Percentiles rank a stretch among this genome's conserved stretches.
phyloP scores from a whole-genome alignment of 2,329 filamentous ascomycete genomes.

The Herpomyces periplanetae region DNA sequence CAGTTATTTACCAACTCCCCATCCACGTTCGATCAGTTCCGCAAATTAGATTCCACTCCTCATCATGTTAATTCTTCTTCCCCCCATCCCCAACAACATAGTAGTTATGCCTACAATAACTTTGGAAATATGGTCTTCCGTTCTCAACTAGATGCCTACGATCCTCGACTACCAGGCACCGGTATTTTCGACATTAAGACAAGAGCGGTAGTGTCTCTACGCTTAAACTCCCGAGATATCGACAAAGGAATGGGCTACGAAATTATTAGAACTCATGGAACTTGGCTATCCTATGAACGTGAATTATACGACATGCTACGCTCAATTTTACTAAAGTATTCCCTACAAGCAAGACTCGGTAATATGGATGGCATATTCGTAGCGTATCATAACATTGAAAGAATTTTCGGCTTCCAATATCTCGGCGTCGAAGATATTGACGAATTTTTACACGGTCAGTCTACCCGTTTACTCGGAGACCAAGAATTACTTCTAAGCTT shows the following conservation, averaged over 20 bases:
- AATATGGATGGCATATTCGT: constrained; percentile 97
- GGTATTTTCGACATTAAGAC: constrained; percentile 95
- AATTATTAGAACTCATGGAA: constrained; percentile 30
- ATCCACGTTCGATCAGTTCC: constrained; percentile 50
- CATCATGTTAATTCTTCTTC: no score
- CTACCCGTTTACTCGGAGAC: constrained; percentile 25
- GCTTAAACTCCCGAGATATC: constrained; percentile 38
- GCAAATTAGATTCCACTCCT: no score
- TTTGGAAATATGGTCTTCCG: constrained; percentile 67
- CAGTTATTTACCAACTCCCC: constrained; percentile 56
- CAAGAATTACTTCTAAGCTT: constrained; percentile 53
- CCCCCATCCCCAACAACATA: constrained; percentile 23
- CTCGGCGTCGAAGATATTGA: constrained; percentile 61
- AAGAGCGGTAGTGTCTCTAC: constrained; percentile 53
- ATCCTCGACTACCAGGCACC: constrained; percentile 44
- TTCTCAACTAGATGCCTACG: constrained; percentile 68
- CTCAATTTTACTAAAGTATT: constrained; percentile 79
- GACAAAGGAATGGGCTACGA: constrained; percentile 50
- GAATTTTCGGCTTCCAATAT: constrained; percentile 94
- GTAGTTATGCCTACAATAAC: constrained; percentile 49
- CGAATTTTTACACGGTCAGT: constrained; percentile 39
- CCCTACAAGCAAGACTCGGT: constrained; percentile 75
- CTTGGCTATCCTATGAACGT: constrained; percentile 65
- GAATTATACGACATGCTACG: constrained; percentile 94
- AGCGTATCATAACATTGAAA: constrained; percentile 68